Evolutionary conservation across 805 yeast species (phyloP), one percentile per base, ranked within the genome.

Genomic region (Schizosaccharomyces osmophilus): DNA sequence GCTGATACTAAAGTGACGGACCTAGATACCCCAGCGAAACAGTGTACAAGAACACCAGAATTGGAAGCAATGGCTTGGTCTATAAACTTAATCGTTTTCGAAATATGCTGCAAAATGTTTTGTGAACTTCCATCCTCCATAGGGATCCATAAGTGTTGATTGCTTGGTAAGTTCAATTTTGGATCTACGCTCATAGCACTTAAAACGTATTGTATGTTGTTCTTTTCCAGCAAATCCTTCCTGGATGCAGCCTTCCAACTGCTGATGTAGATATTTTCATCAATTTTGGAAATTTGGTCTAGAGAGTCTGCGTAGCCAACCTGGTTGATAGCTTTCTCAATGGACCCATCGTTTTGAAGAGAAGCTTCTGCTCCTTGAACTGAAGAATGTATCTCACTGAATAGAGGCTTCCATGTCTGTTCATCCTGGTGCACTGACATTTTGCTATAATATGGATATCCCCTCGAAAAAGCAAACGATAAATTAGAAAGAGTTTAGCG

Each of bases 11-110:
- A 83, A 0, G 97, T 82, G 0, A 85, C 90, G 4, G 95, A 85
- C 65, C 98, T 76, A 0, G 96, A 87, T 36, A 87, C 86, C 0
- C 98, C 98, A 36, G 95, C 97, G 63, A 90, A 86, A 70, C 77
- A 74, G 62, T 74, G 77, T n/a, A 74, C 74, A 5, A 74, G 67
- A 4, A 74, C 70, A 9, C 68, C 67, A 8, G 67, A 70, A 43
- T 70, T 70, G 17, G 59, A 61, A 22, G 62, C 19, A 5, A 69
- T 59, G 0, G 87, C 87, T 2, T 71, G 67, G 59, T 82, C 84
- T 1, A 90, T 84, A 69, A 86, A 87, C 11, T 71, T 71, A 66
- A 83, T 83, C 0, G 84, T 74, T 57, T 77, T 77, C n/a, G 77
- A 77, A 61, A 90, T 77, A 64, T 77, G 74, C 63, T 79, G 77